Percentiles rank a stretch among this genome's conserved stretches.
These are phyloP conservation scores for Phytophthora podocarpi DNA, from an alignment of 352 stramenopile genomes.

Conservation along the genomic window DNA sequence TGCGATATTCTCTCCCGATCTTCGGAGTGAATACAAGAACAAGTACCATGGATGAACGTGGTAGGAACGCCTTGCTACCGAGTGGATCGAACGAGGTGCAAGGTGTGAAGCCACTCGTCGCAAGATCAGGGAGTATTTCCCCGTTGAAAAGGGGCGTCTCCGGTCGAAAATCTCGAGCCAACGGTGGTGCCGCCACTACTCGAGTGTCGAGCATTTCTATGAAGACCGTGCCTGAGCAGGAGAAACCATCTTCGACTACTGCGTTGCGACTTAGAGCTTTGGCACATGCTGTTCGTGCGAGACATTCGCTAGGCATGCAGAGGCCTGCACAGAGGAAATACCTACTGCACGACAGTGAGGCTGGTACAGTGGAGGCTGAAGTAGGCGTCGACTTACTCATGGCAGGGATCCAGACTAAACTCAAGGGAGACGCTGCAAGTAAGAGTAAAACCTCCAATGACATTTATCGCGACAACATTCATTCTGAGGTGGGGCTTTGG, in stretches of 20 bases:
- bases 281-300: slow-evolving; percentile 57
- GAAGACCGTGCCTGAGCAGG: slow-evolving; percentile 5
- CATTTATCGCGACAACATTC: not conserved
- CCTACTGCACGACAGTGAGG: slow-evolving; percentile 41
- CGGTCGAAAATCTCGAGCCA: slow-evolving; percentile 15
- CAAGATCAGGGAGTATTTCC: slow-evolving; percentile 21
- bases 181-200: slow-evolving; percentile 6
- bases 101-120: not conserved
- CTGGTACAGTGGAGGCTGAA: slow-evolving; percentile 47
- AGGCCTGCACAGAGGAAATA: slow-evolving; percentile 44
- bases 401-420: slow-evolving; percentile 34
- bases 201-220: not conserved
- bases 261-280: slow-evolving; percentile 49
- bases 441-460: slow-evolving; percentile 11
- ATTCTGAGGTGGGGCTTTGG: not conserved
- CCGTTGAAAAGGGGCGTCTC: slow-evolving; percentile 9
- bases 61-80: too few relatives aligned
- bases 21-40: too few relatives aligned
- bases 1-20: too few relatives aligned
- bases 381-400: slow-evolving; percentile 36
- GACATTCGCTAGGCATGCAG: slow-evolving; percentile 51
- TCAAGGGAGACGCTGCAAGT: slow-evolving; percentile 30
- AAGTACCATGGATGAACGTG: too few relatives aligned
- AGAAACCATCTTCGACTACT: slow-evolving; percentile 42
- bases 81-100: too few relatives aligned